These are phyloP conservation scores for Tetrahymena elliotti DNA, from an alignment of 73 alveolate species.

Conservation along the genomic window DNA sequence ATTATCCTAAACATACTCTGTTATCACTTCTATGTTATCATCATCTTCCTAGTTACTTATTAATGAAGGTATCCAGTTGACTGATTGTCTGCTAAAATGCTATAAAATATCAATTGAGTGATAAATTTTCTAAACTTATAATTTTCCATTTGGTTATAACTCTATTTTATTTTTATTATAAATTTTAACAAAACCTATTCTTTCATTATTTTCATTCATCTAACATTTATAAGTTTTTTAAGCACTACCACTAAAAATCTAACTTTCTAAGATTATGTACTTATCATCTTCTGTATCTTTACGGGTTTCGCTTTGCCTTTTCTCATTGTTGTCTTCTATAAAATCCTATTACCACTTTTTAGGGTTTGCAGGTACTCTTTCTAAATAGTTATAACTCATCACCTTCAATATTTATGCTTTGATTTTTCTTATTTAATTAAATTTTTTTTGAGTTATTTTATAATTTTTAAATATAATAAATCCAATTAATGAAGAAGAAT, in stretches of 20 bases:
- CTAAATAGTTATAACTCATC: not conserved
- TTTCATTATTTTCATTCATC: not conserved
- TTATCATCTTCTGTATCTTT: not conserved
- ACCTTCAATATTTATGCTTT: not conserved
- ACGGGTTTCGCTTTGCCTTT: not conserved
- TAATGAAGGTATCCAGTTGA: not conserved
- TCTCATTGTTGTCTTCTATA: not conserved
- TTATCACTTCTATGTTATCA: not conserved
- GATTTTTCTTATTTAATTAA: not conserved
- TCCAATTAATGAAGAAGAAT: not conserved
- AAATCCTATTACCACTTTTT: not conserved
- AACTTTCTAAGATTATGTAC: not conserved
- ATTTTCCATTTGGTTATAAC: not conserved
- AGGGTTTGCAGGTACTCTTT: not conserved
- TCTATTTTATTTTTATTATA: not conserved
- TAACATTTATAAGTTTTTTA: not conserved
- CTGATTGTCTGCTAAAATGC: not conserved
- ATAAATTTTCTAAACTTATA: not conserved
- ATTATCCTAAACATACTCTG: not conserved
- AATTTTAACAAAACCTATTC: not conserved
- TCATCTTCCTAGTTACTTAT: not conserved
- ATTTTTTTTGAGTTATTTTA: not conserved
- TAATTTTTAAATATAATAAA: not conserved
- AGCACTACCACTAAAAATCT: not conserved
- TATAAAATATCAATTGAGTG: not conserved